These are phyloP conservation scores for Zizania latifolia DNA, from an alignment of 176 grass and related monocot species.

Conservation along the genomic window DNA sequence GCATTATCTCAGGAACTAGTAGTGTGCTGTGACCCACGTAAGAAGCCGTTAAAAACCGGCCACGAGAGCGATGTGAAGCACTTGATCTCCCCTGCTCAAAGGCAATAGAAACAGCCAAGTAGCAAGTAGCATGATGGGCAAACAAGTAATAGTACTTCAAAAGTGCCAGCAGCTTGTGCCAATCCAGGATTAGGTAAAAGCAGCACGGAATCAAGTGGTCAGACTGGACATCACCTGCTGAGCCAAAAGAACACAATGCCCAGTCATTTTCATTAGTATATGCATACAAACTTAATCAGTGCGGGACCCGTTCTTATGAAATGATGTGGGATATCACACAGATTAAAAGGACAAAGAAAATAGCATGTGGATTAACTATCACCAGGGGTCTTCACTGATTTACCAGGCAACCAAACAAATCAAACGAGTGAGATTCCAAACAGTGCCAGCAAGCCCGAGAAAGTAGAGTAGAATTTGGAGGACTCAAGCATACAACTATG, in stretches of 20 bases:
- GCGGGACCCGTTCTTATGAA: neutral
- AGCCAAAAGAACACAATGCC: conserved; percentile 36
- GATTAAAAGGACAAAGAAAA: too few species aligned
- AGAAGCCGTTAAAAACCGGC: neutral
- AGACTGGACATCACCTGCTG: conserved; percentile 34
- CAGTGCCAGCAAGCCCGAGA: neutral
- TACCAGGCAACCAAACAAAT: neutral
- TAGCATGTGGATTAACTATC: too few species aligned
- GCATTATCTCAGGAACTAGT: neutral
- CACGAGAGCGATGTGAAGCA: neutral
- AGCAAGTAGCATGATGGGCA: neutral
- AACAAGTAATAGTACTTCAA: neutral
- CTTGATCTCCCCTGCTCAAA: neutral
- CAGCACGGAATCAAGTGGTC: conserved; percentile 21
- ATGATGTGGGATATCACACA: neutral
- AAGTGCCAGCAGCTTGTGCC: neutral
- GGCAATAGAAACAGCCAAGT: neutral
- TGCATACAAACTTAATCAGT: neutral
- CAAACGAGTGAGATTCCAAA: neutral
- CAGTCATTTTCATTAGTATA: conserved; percentile 25
- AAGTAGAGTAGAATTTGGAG: neutral
- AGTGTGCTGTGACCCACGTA: neutral
- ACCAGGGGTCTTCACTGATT: too few species aligned
- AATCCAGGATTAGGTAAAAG: neutral
- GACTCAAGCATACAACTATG: too few species aligned